phyloP scores from a whole-genome alignment of 345 rosid genomes.

The Sonneratia caseolaris region DNA sequence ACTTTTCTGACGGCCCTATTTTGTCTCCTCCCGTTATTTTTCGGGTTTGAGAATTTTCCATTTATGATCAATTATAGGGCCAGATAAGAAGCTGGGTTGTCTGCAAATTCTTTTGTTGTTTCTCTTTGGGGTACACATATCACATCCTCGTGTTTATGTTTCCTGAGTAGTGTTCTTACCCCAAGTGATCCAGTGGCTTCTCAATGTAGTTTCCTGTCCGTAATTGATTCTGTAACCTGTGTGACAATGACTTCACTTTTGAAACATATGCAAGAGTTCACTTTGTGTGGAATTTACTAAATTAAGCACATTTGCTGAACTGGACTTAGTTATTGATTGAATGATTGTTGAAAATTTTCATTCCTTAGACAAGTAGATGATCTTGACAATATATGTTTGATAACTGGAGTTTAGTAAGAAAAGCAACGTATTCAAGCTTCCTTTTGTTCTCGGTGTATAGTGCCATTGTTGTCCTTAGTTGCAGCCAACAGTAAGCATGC shows the following conservation, averaged over 20 bases:
- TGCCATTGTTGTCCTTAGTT: background rate
- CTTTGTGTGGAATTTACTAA: background rate
- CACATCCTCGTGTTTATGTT: conserved; percentile 3
- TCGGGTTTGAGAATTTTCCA: conserved; percentile 5
- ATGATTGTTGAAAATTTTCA: background rate
- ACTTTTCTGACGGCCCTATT: conserved; percentile 11
- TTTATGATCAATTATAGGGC: conserved; percentile 4
- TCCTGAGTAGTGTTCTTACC: background rate
- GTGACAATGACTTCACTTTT: background rate
- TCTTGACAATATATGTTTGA: no score
- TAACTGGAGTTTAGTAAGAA: no score
- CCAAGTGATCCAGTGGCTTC: background rate
- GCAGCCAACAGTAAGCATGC: background rate
- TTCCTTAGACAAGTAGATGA: no score
- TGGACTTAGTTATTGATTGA: background rate
- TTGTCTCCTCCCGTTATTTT: conserved; percentile 8
- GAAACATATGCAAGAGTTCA: background rate
- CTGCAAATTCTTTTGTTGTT: conserved; percentile 11
- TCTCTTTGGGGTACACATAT: background rate
- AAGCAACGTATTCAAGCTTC: background rate
- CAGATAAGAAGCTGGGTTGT: conserved; percentile 2
- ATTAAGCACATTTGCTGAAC: background rate
- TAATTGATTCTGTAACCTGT: background rate
- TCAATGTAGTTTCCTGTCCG: background rate
- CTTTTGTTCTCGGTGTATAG: background rate